Base-by-base conservation (phyloP, 306 rosid genomes). In the Carpinus fangiana region DNA sequence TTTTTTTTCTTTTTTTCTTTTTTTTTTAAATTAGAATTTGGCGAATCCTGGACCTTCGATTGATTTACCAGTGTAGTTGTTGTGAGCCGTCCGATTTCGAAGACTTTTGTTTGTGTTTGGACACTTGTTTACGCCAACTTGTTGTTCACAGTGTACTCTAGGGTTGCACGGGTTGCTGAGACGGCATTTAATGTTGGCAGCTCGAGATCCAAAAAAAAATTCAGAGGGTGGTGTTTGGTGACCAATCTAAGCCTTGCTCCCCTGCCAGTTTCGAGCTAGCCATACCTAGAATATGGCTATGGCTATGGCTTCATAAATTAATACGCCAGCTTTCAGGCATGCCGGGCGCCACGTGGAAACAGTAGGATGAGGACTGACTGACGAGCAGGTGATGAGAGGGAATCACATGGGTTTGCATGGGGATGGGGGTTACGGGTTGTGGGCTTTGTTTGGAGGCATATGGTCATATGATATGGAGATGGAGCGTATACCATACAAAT, bases 171-270 rank as follows among this genome's bases (percentile, higher is more conserved):
- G 78, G 78, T 65, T 65, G 79, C 78, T 77, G 87, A 74, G 45
- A 31, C 21, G 38, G 31, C 86, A 86, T 82, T 86, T 75, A 82
- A 75, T 82, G 86, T 6, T 36, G 13, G 52, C 8, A 72, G 81
- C 82, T 62, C 74, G 72, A 75, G 87, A 86, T 82, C 92, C 87
- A 20, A 78, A 68, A 78, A 68, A 88, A 34, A 75, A 4, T 61
- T 2, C 48, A 74, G 72, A 16, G 8, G 2, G 75, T 73, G 2
- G 75, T 73, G 75, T 62, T 85, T 83, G 84, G 79, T 8, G 4
- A 43, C 50, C 13, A 28, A 23, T 55, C n/a, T 79, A 72, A 72
- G 18, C 18, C 17, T 28, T 23, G 10, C 64, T 60, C 73, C 51
- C 45, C 31, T 17, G 48, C 53, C 2, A 28, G 76, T 38, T 51